A percentile compares a stretch with the other conserved stretches of the same genome.
Evolutionary conservation across 805 yeast species (phyloP).

Genomic region (Candida sakaeoensis): DNA sequence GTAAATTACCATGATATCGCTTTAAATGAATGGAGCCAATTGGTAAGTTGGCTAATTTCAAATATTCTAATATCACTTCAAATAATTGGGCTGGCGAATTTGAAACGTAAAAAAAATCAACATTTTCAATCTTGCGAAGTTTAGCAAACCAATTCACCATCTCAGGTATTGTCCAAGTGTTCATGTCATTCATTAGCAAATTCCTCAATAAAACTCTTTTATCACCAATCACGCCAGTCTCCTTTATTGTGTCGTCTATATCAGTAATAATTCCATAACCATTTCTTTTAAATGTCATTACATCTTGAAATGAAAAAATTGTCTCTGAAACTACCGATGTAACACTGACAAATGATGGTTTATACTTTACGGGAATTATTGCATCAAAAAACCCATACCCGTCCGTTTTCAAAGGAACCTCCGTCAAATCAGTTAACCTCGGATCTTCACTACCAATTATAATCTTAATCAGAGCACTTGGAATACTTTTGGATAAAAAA

Average conservation of each 20-base stretch:
- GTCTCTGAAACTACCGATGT: slow-evolving; percentile 45
- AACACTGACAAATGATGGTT: slow-evolving; percentile 58
- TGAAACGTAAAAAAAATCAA: slow-evolving; percentile 87
- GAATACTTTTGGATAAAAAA: slow-evolving; percentile 65
- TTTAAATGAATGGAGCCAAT: slow-evolving; percentile 81
- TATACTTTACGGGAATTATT: slow-evolving; percentile 51
- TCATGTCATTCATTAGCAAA: slow-evolving; percentile 63
- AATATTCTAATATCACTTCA: slow-evolving; percentile 54
- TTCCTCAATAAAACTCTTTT: slow-evolving; percentile 79
- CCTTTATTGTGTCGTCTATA: slow-evolving; percentile 89
- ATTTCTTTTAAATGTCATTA: slow-evolving; percentile 34
- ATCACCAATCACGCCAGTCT: slow-evolving; percentile 87
- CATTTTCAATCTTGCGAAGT: slow-evolving; percentile 41
- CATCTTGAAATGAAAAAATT: slow-evolving; percentile 44
- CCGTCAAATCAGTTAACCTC: slow-evolving; percentile 17
- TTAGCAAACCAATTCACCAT: slow-evolving; percentile 68
- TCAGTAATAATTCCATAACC: slow-evolving; percentile 83
- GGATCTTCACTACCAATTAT: slow-evolving; percentile 51
- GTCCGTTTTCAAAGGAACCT: slow-evolving; percentile 48
- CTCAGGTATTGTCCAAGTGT: slow-evolving; percentile 69
- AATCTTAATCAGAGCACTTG: slow-evolving; percentile 51
- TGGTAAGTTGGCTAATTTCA: slow-evolving; percentile 59
- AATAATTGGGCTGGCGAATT: slow-evolving; percentile 93
- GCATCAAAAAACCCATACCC: slow-evolving; percentile 61
- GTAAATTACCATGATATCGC: slow-evolving; percentile 78